Conservation (phyloP, 192 early-diverging fungal genomes). For the Lobulomyces angularis region DNA sequence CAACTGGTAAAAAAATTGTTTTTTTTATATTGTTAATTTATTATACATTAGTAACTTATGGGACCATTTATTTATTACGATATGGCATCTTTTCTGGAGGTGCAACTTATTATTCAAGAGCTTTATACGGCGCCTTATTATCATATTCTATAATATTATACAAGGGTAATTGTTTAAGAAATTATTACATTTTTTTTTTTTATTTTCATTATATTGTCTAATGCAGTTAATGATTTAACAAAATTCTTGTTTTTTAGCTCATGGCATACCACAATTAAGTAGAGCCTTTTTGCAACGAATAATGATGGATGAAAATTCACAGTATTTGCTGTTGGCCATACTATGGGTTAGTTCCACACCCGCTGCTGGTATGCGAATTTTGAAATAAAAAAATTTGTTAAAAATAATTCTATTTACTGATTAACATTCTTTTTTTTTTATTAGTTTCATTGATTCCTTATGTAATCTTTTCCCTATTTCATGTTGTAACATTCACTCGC, state of each 20-base stretch:
- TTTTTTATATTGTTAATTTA: constrained; percentile 3
- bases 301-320: constrained; percentile 62
- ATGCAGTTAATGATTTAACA: constrained; percentile 7
- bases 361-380: constrained; percentile 47
- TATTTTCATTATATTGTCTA: constrained; percentile 2
- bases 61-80: constrained; percentile 1
- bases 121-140: constrained; percentile 52
- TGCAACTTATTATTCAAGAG: constrained; percentile 35
- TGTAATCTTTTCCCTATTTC: constrained; percentile 61
- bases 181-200: constrained; percentile 3
- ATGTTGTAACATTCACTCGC: constrained; percentile 56
- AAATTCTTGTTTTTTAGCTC: constrained; percentile 6
- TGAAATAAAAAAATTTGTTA: neutral
- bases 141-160: constrained; percentile 67
- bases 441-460: constrained; percentile 67
- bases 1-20: constrained; percentile 8
- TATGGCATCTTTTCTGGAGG: constrained; percentile 8
- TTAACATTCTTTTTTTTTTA: constrained; percentile 6
- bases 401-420: neutral
- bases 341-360: constrained; percentile 61
- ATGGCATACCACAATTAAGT: constrained; percentile 45
- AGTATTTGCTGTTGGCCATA: constrained; percentile 58
- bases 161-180: constrained; percentile 62
- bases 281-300: constrained; percentile 45
- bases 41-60: constrained; percentile 10